Percentiles rank a stretch among this genome's conserved stretches.
These are phyloP conservation scores for Pythium grandisporangium DNA, from an alignment of 352 stramenopile genomes.

Conservation along the genomic window DNA sequence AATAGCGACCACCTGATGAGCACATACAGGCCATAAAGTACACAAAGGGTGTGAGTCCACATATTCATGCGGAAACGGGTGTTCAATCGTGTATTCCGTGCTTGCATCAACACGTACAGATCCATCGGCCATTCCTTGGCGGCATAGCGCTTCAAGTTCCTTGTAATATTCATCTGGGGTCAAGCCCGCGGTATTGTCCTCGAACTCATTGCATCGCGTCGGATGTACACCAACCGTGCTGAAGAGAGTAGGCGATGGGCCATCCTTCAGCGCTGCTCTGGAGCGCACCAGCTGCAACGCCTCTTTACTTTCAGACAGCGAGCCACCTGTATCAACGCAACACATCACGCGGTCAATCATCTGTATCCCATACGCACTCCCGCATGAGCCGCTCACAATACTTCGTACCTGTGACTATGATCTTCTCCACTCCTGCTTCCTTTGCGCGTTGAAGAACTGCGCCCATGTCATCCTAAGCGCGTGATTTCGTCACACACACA, in stretches of 20 bases:
- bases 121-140: slow-evolving; percentile 40
- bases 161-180: slow-evolving; percentile 55
- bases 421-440: slow-evolving; percentile 75
- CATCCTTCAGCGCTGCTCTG: slow-evolving; percentile 1
- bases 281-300: slow-evolving; percentile 17
- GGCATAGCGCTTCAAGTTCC: slow-evolving; percentile 40
- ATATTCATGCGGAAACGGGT: no score
- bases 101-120: slow-evolving; percentile 9
- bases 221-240: slow-evolving; percentile 78
- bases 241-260: slow-evolving; percentile 19
- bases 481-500: no score
- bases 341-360: background rate
- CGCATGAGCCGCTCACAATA: background rate
- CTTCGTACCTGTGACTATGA: slow-evolving; percentile 82
- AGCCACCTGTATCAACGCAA: slow-evolving; percentile 9
- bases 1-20: slow-evolving; percentile 85
- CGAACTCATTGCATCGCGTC: slow-evolving; percentile 86
- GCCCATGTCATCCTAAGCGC: slow-evolving; percentile 85
- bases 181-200: slow-evolving; percentile 27
- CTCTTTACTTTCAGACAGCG: slow-evolving; percentile 18
- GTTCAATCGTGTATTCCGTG: slow-evolving; percentile 12
- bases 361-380: no score
- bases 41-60: no score
- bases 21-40: no score
- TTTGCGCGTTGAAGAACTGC: slow-evolving; percentile 83